Evolutionary conservation across 139 green algal genomes (phyloP).

Genomic region (Chlamydomonas sp.): DNA sequence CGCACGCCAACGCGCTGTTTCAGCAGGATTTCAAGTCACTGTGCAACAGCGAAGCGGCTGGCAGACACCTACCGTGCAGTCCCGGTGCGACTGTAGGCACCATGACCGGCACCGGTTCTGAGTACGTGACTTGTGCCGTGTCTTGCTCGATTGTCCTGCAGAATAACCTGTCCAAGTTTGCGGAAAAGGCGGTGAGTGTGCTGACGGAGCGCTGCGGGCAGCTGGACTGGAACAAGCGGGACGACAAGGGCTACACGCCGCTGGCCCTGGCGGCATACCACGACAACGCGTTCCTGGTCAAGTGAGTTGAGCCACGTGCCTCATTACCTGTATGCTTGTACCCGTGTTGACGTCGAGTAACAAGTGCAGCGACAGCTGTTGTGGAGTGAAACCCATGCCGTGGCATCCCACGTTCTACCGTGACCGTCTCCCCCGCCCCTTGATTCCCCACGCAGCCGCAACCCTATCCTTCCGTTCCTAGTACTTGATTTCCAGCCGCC

Average conservation of each 20-base stretch:
- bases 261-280: conserved; percentile 47
- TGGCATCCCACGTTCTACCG: no score
- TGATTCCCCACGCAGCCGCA: no score
- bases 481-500: neutral
- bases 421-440: no score
- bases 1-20: no score
- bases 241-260: conserved; percentile 43
- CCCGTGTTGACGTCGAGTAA: no score
- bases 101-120: neutral
- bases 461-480: no score
- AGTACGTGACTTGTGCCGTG: neutral
- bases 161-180: conserved; percentile 34
- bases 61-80: no score
- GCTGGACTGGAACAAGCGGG: conserved; percentile 37
- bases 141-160: neutral
- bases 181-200: conserved; percentile 30
- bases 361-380: no score
- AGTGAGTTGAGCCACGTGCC: neutral
- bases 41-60: no score
- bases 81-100: neutral
- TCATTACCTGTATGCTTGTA: no score
- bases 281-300: conserved; percentile 48
- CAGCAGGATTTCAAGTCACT: no score
- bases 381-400: no score
- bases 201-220: conserved; percentile 1